Conservation (phyloP, 257 asterid genomes). For the Gardenia jasminoides region DNA sequence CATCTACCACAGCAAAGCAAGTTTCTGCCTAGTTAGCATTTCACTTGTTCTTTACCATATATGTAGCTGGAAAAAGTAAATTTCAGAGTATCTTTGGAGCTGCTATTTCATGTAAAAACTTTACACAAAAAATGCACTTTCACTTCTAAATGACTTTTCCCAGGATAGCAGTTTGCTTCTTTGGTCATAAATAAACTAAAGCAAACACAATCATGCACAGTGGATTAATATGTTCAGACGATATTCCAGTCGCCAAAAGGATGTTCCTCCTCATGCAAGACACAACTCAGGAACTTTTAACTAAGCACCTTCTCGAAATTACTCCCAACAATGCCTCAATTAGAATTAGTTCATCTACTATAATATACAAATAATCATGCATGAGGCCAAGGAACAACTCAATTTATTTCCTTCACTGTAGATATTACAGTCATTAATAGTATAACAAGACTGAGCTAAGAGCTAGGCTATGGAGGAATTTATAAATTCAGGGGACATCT, state of each 20-base stretch:
- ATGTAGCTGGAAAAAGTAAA: not conserved
- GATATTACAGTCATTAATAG: too few species aligned
- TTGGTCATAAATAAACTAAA: not conserved
- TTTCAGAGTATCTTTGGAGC: not conserved
- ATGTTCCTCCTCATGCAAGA: not conserved
- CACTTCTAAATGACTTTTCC: too few species aligned
- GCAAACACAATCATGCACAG: not conserved
- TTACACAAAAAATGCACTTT: not conserved
- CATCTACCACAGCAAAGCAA: not conserved
- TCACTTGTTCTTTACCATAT: not conserved
- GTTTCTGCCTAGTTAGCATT: not conserved
- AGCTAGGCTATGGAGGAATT: too few species aligned
- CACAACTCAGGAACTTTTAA: not conserved
- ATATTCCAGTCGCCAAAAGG: not conserved
- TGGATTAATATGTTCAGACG: too few species aligned
- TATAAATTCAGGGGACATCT: too few species aligned
- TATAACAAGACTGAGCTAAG: too few species aligned
- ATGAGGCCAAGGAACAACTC: too few species aligned
- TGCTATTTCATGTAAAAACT: not conserved
- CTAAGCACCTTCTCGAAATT: not conserved
- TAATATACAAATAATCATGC: not conserved
- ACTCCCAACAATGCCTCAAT: not conserved
- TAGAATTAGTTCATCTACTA: not conserved
- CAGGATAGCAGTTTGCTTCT: not conserved
- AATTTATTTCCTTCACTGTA: too few species aligned